Conservation (phyloP, 2,329 filamentous ascomycete species). For the Daldinia sp. region DNA sequence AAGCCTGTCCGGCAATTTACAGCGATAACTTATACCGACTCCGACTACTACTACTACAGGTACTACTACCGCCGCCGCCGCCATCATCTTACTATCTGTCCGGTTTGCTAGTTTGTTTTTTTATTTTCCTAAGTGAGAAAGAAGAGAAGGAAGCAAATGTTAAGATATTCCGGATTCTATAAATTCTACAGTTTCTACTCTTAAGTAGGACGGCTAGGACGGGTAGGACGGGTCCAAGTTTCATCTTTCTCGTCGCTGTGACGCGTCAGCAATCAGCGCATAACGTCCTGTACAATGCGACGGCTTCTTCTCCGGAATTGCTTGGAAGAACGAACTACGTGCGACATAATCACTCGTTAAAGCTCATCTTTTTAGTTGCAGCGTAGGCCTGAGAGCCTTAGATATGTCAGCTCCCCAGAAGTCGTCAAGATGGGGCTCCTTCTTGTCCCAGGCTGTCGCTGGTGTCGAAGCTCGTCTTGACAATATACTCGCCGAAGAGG, state of each 20-base stretch:
- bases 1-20: constrained; percentile 2
- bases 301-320: constrained; percentile 24
- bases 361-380: neutral
- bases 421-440: constrained; percentile 75
- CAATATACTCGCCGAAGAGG: constrained; percentile 85
- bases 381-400: constrained; percentile 20
- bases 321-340: constrained; percentile 26
- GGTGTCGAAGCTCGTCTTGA: constrained; percentile 94
- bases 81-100: constrained; percentile 1
- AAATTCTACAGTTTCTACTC: neutral
- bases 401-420: constrained; percentile 60
- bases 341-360: constrained; percentile 20
- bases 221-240: constrained; percentile 7
- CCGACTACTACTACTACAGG: too few species aligned
- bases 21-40: neutral
- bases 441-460: constrained; percentile 89
- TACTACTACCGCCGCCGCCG: too few species aligned
- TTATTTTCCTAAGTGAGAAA: neutral
- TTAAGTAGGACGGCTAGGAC: constrained; percentile 10
- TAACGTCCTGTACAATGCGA: constrained; percentile 35
- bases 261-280: constrained; percentile 35
- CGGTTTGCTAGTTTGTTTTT: neutral
- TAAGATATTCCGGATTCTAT: neutral
- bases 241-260: constrained; percentile 20
- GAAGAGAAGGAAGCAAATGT: constrained; percentile 9